These are phyloP conservation scores for Amanita exitialis DNA, from an alignment of 768 basidiomycete species.

Conservation along the genomic window DNA sequence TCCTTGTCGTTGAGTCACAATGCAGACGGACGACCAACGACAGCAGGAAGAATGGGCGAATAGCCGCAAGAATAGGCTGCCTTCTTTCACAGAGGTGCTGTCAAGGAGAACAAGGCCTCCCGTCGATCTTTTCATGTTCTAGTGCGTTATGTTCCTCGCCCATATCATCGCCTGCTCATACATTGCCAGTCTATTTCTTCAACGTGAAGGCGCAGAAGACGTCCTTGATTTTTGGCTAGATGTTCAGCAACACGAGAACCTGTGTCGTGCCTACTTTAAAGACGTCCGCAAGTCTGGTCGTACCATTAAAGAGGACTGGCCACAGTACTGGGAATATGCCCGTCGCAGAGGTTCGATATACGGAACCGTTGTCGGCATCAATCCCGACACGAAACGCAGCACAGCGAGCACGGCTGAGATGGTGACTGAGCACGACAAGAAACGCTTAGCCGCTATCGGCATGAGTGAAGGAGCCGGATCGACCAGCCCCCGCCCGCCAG, in stretches of 20 bases:
- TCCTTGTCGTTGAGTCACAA: slow-evolving; percentile 9
- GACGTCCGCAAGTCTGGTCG: slow-evolving; percentile 93
- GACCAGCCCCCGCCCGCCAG: slow-evolving; percentile 45
- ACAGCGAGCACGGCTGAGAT: slow-evolving; percentile 74
- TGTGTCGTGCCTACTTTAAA: slow-evolving; percentile 98
- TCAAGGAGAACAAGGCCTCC: slow-evolving; percentile 87
- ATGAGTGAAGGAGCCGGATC: slow-evolving; percentile 34
- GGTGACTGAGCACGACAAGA: slow-evolving; percentile 61
- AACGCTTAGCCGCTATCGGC: slow-evolving; percentile 41
- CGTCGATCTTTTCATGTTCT: slow-evolving; percentile 98
- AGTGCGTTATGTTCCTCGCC: slow-evolving; percentile 43
- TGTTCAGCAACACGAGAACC: slow-evolving; percentile 98
- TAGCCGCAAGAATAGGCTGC: slow-evolving; percentile 65
- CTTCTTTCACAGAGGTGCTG: slow-evolving; percentile 87
- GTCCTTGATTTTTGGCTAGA: slow-evolving; percentile 98
- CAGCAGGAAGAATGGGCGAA: slow-evolving; percentile 67
- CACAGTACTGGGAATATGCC: slow-evolving; percentile 95
- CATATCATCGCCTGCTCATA: neutral
- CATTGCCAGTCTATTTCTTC: slow-evolving; percentile 72
- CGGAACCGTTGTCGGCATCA: slow-evolving; percentile 76
- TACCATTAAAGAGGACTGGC: slow-evolving; percentile 95
- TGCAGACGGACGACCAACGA: slow-evolving; percentile 36
- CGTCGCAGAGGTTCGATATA: slow-evolving; percentile 89
- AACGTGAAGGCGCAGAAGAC: slow-evolving; percentile 93
- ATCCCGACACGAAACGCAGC: slow-evolving; percentile 65